Conservation (phyloP, 371 early-diverging fungal species). For the Mucor sp. region DNA sequence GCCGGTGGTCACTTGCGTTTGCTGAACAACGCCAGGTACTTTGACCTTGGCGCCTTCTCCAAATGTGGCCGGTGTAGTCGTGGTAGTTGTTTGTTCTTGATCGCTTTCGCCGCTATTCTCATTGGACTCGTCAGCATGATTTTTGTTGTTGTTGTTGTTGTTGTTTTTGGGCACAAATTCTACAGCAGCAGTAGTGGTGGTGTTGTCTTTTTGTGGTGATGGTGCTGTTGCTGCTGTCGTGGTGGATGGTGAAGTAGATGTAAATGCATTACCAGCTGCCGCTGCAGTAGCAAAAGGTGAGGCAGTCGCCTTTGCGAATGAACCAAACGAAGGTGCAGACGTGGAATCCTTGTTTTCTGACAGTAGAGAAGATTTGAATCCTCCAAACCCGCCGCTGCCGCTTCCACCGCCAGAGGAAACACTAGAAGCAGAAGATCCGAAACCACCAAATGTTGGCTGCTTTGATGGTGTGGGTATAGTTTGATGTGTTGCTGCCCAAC, state of each 20-base stretch:
- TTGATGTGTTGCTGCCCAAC: slow-evolving; percentile 37
- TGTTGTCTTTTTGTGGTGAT: neutral
- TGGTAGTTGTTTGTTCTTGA: neutral
- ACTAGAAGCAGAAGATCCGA: slow-evolving; percentile 10
- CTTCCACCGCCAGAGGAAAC: neutral
- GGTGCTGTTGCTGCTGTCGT: slow-evolving; percentile 3
- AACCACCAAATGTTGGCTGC: slow-evolving; percentile 36
- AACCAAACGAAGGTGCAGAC: slow-evolving; percentile 30
- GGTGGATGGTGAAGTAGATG: slow-evolving; percentile 7
- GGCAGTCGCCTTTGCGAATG: slow-evolving; percentile 43
- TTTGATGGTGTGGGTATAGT: slow-evolving; percentile 37
- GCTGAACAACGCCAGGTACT: slow-evolving; percentile 26
- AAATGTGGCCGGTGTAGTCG: slow-evolving; percentile 17
- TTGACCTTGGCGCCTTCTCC: slow-evolving; percentile 31
- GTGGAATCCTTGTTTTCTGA: neutral
- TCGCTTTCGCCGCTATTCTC: neutral
- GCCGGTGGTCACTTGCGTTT: slow-evolving; percentile 42
- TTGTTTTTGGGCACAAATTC: neutral
- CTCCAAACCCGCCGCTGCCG: slow-evolving; percentile 16
- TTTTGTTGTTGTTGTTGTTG: neutral
- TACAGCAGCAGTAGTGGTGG: neutral
- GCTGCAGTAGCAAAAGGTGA: slow-evolving; percentile 47
- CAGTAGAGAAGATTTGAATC: slow-evolving; percentile 11
- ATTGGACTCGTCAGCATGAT: slow-evolving; percentile 1
- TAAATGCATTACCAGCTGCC: slow-evolving; percentile 25